Conservation (phyloP, 257 asterid genomes). For the Catharanthus roseus region DNA sequence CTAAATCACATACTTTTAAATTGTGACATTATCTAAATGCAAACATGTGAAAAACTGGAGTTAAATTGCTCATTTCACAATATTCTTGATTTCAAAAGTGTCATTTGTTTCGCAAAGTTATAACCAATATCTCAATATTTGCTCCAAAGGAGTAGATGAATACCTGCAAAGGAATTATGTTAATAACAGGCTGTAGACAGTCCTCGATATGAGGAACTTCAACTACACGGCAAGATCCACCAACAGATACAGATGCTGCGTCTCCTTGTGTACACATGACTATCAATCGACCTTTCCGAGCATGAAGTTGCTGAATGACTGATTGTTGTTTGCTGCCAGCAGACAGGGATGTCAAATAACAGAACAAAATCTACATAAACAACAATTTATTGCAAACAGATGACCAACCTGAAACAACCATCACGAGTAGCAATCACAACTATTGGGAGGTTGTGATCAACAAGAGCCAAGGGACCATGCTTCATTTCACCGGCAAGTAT, state of each 20-base stretch:
- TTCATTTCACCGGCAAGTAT: slow-evolving; percentile 99
- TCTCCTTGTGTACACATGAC: slow-evolving; percentile 93
- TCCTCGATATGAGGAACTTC: slow-evolving; percentile 92
- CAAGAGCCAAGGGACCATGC: slow-evolving; percentile 96
- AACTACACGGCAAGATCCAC: slow-evolving; percentile 84
- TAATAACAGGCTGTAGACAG: slow-evolving; percentile 92
- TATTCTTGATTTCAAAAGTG: background rate
- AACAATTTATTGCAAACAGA: background rate
- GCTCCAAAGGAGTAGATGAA: background rate
- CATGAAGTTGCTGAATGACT: slow-evolving; percentile 97
- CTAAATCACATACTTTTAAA: background rate
- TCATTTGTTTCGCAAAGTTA: background rate
- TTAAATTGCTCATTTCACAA: background rate
- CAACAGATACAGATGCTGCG: slow-evolving; percentile 63
- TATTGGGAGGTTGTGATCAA: slow-evolving; percentile 88
- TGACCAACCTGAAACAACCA: slow-evolving; percentile 79
- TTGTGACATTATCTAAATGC: background rate
- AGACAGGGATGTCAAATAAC: slow-evolving; percentile 14
- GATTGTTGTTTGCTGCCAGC: slow-evolving; percentile 87
- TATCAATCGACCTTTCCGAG: slow-evolving; percentile 90
- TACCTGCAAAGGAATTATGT: slow-evolving; percentile 95
- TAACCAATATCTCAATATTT: background rate
- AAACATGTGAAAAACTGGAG: background rate
- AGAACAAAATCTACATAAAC: slow-evolving; percentile 3
- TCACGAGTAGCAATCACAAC: slow-evolving; percentile 93